Percentiles rank a stretch among this genome's conserved stretches.
These are phyloP conservation scores for Diaporthe eres DNA, from an alignment of 2,329 filamentous ascomycete species.

Conservation along the genomic window DNA sequence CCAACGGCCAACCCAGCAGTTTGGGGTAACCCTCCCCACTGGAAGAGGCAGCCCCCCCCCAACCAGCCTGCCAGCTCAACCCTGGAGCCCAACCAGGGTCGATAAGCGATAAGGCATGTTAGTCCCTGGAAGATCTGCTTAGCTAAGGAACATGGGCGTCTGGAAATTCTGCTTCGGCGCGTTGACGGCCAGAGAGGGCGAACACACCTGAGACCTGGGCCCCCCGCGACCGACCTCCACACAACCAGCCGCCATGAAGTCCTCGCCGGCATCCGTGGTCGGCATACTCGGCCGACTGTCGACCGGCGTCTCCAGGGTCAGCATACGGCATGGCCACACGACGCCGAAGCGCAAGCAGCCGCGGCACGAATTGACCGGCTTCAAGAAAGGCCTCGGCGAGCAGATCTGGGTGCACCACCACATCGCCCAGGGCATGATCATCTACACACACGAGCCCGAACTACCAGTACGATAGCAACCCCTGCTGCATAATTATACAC, in stretches of 20 bases:
- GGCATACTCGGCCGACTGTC: conserved; percentile 54
- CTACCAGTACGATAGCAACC: conserved; percentile 27
- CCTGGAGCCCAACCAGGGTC: neutral
- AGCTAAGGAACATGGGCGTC: conserved; percentile 34
- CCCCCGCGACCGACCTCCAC: conserved; percentile 51
- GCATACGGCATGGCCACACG: conserved; percentile 55
- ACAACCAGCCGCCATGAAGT: conserved; percentile 49
- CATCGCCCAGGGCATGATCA: conserved; percentile 63
- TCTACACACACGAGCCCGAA: conserved; percentile 64
- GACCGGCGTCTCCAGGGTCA: conserved; percentile 56
- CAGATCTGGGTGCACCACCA: conserved; percentile 70
- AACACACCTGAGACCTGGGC: conserved; percentile 5
- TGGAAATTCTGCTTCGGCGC: conserved; percentile 39
- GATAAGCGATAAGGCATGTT: conserved; percentile 19
- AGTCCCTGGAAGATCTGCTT: conserved; percentile 20
- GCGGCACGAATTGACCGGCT: conserved; percentile 46
- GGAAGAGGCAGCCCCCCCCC: neutral
- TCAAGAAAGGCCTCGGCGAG: conserved; percentile 64
- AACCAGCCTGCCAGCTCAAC: neutral
- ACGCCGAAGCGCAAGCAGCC: conserved; percentile 42
- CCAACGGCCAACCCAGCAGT: conserved; percentile 29
- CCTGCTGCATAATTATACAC: neutral
- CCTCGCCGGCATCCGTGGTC: conserved; percentile 51
- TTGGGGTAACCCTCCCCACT: neutral
- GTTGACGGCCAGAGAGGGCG: conserved; percentile 43